phyloP scores from a whole-genome alignment of 768 basidiomycete species.

The Xerocomellus amylosporus region DNA sequence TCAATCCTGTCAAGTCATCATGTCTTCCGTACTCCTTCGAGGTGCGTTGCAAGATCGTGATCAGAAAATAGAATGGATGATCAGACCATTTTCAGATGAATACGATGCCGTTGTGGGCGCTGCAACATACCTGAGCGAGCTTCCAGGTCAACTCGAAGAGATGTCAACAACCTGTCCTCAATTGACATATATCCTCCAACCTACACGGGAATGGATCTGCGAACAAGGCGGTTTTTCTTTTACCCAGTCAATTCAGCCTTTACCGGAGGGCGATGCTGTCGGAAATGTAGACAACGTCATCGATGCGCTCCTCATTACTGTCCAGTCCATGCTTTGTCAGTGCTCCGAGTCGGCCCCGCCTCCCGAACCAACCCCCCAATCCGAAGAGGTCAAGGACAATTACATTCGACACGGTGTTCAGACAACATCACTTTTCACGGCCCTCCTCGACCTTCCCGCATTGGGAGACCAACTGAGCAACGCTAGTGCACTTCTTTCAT shows the following conservation, averaged over 20 bases:
- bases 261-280: not conserved
- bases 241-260: not conserved
- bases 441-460: slow-evolving; percentile 45
- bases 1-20: slow-evolving; percentile 17
- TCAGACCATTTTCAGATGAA: slow-evolving; percentile 34
- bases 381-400: slow-evolving; percentile 39
- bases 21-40: slow-evolving; percentile 35
- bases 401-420: slow-evolving; percentile 52
- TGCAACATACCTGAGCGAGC: slow-evolving; percentile 17
- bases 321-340: slow-evolving; percentile 56
- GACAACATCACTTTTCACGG: slow-evolving; percentile 44
- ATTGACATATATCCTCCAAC: slow-evolving; percentile 27
- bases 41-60: slow-evolving; percentile 27
- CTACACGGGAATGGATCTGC: slow-evolving; percentile 29
- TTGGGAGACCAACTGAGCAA: slow-evolving; percentile 42
- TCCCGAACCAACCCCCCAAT: slow-evolving; percentile 14
- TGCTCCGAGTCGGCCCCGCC: slow-evolving; percentile 28
- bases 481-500: slow-evolving; percentile 40
- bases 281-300: slow-evolving; percentile 45
- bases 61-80: not conserved
- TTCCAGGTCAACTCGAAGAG: slow-evolving; percentile 26
- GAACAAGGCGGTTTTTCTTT: slow-evolving; percentile 29
- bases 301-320: slow-evolving; percentile 58
- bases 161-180: slow-evolving; percentile 30
- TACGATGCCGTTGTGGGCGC: slow-evolving; percentile 30